Evolutionary conservation across 169 alveolate species (phyloP), one percentile per base, ranked within the genome.

Genomic region (Eimeria necatrix): DNA sequence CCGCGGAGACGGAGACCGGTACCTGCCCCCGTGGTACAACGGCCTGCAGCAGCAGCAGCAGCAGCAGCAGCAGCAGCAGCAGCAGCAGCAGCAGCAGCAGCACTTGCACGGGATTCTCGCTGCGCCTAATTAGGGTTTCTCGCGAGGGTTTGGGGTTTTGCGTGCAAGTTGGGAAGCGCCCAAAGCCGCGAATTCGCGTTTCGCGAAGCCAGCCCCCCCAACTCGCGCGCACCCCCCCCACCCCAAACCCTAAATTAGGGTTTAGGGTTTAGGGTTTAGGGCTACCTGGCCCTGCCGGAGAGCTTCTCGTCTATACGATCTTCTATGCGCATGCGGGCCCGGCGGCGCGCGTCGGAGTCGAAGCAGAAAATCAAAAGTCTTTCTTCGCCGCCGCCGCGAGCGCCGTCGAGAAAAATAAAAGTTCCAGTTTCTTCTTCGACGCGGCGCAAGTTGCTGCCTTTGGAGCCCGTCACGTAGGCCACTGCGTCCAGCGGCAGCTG

Each of bases 371-470:
- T 89, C 3, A 89, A 61, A 46, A 89, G 94, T n/a, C 94, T 60
- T 78, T 89, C 94, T 4, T 89, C 94, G 32, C 94, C 61, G 24
- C 94, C 94, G 0, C 94, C 94, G 3, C 95, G 91, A n/a, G 91
- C 78, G 22, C 96, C 97, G 70, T 96, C 97, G 10, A 96, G 85
- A 88, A 96, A 96, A 6, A 94, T 93, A 71, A 96, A 96, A 18
- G 97, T 96, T 14, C 97, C 97, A 4, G 97, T 96, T 85, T 95
- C 96, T 60, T 96, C 97, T 48, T 96, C 97, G 14, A 94, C 96
- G 16, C 96, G 95, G 9, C 97, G 93, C 78, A 96, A 68, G 60
- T 93, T 93, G 93, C 96, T 94, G 22, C 97, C 97, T 22, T 96
- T 94, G 51, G 95, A 93, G 12, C 97, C 97, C 20, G 97, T 94